Evolutionary conservation across 2,329 filamentous ascomycete genomes (phyloP), one percentile per base, ranked within the genome.

Genomic region (Grosmannia penicillata): DNA sequence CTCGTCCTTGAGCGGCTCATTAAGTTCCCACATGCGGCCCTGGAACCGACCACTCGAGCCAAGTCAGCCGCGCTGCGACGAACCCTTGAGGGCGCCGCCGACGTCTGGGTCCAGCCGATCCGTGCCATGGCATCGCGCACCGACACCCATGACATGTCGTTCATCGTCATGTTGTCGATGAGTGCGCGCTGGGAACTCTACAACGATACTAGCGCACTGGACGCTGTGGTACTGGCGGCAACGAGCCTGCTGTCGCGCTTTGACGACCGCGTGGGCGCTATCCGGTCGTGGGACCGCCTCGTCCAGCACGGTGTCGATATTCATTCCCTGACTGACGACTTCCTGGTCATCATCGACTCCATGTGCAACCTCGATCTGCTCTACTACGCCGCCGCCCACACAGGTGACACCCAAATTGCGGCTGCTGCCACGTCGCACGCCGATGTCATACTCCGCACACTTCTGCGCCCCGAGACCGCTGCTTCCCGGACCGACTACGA

Each of bases 91-190:
- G 32, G 36, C 0, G 43, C 56, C 1, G 53, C 53, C 2, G 39
- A 39, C 4, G 33, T 45, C 1, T 62, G 59, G 60, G 50, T 55
- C 3, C 54, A 50, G 3, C 59, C 58, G 0, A 46, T 65, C 0
- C 57, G 58, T 44, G 18, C 40, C 24, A 53, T 55, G 44, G 53
- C 55, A 15, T 48, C 43, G 43, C 58, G 62, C 5, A 68, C 56
- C 4, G 65, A 70, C 38, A 72, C 67, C 0, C 68, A 72, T 39
- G 68, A 72, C 35, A 60, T 72, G 53, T 65, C 62, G 0, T 72
- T 72, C 44, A 70, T 72, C 45, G 62, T 71, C 4, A 59, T 65
- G 18, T 66, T 66, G 0, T 61, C 62, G 1, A 53, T 68, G 37
- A 62, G 62, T 27, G 60, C 60, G 13, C 56, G 63, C 4, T 71